These are phyloP conservation scores for Solanum lignicaule DNA, from an alignment of 257 asterid species.

Conservation along the genomic window DNA sequence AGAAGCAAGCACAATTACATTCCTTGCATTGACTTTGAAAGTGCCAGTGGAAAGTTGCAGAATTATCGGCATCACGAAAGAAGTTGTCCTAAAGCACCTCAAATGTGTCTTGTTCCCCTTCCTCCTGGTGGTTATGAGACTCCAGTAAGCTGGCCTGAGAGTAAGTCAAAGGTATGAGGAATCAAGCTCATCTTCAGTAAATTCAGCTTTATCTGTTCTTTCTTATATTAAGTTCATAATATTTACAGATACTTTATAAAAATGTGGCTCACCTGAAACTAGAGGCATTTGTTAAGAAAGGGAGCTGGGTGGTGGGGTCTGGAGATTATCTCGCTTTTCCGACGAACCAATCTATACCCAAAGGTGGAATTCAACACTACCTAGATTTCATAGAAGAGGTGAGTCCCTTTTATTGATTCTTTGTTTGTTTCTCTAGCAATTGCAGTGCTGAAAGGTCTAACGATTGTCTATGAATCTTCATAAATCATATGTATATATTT, in stretches of 20 bases:
- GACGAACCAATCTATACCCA: conserved; percentile 35
- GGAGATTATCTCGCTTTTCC: conserved; percentile 78
- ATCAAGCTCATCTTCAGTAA: not conserved
- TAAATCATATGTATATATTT: not conserved
- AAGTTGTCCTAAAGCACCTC: conserved; percentile 64
- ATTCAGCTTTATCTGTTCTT: not conserved
- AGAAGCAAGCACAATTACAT: conserved; percentile 88
- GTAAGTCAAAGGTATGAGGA: conserved; percentile 61
- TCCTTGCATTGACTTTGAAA: conserved; percentile 89
- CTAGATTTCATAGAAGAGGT: conserved; percentile 86
- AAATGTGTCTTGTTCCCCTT: conserved; percentile 87
- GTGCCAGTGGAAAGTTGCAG: conserved; percentile 31
- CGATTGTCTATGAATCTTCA: not conserved
- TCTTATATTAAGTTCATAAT: conserved; percentile 5
- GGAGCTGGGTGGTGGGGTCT: conserved; percentile 67
- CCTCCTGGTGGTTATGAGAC: conserved; percentile 63
- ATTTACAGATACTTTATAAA: conserved; percentile 57
- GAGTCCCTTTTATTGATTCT: conserved; percentile 12
- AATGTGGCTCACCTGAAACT: conserved; percentile 90
- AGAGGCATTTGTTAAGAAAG: conserved; percentile 55
- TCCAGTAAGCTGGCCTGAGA: conserved; percentile 77
- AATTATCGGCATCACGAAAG: conserved; percentile 81
- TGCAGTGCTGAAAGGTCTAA: not conserved
- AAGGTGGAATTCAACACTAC: conserved; percentile 78
- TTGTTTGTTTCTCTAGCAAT: not conserved